Percentiles rank a stretch among this genome's conserved stretches.
phyloP scores from a whole-genome alignment of 306 rosid genomes.

The Oemleria cerasiformis region DNA sequence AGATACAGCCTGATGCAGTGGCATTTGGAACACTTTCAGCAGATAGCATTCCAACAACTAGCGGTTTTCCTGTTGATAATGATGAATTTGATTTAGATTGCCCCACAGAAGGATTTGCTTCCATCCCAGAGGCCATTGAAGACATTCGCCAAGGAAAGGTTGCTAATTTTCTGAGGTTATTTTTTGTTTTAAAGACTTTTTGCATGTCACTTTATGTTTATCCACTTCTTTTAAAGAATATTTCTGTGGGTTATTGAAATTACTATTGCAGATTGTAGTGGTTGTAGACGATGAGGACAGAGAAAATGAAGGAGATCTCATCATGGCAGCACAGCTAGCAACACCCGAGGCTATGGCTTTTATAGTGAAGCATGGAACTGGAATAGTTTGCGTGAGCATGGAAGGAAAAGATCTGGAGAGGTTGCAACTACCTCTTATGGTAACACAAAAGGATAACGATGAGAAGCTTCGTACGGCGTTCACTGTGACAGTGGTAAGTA shows the following conservation, averaged over 20 bases:
- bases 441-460: conserved; percentile 59
- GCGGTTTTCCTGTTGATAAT: conserved; percentile 22
- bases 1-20: conserved; percentile 25
- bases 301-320: conserved; percentile 91
- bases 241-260: conserved; percentile 17
- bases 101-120: conserved; percentile 69
- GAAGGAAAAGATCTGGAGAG: conserved; percentile 74
- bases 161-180: conserved; percentile 17
- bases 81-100: conserved; percentile 56
- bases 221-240: neutral
- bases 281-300: conserved; percentile 90
- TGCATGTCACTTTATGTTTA: neutral
- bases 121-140: conserved; percentile 75
- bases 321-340: conserved; percentile 81
- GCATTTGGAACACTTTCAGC: conserved; percentile 33
- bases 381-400: conserved; percentile 85
- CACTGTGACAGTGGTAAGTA: conserved; percentile 83
- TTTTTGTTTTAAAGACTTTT: neutral
- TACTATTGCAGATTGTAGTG: conserved; percentile 64
- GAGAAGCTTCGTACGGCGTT: conserved; percentile 79
- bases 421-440: conserved; percentile 82
- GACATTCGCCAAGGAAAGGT: conserved; percentile 90
- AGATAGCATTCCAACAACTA: conserved; percentile 24
- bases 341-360: conserved; percentile 93
- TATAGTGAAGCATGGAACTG: conserved; percentile 84